Evolutionary conservation across 495 filamentous ascomycete genomes (phyloP), one percentile per base, ranked within the genome.

Genomic region (Penicillium cinerascens): DNA sequence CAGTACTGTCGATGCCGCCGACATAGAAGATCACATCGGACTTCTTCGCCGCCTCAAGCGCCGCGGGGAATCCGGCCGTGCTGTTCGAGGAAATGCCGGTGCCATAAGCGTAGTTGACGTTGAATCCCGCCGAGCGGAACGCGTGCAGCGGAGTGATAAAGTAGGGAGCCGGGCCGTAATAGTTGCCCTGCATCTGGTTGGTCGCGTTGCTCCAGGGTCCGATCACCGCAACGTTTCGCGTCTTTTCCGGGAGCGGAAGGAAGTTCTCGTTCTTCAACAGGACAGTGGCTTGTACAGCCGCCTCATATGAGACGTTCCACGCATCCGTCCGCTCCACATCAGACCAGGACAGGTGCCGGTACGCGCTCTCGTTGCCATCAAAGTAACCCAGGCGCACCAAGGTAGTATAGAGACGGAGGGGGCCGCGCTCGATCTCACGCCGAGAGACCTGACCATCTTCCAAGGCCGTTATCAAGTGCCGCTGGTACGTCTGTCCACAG

Each of bases 131-230:
- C 18, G 70, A 58, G 44, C 75, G 59, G 40, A 76, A 75, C 5
- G 80, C 81, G 38, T 69, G 71, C 13, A 79, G 58, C 1, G 79
- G 72, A 6, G 72, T 76, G 33, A 73, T 69, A 6, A 82, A 60
- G 55, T 75, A 79, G 26, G 73, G 78, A 1, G 82, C 69, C 7
- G 58, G 67, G 5, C 82, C 81, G 35, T 55, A 65, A 60, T 84
- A 85, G 42, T 77, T 78, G 5, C 82, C 80, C 49, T 80, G 81
- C 69, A 85, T 71, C 43, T 83, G 69, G n/a, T 63, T 73, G 1
- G 78, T 80, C 11, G 77, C 78, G 26, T 78, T 78, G 6, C 78
- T 79, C 52, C 72, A 80, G 7, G 70, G 69, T 4, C 81, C 81
- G 44, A 85, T 71, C 17, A 84, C 61, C 6, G 75, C 78, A 7